phyloP scores from a whole-genome alignment of 208 protist genomes.

The Histomonas meleagridis region DNA sequence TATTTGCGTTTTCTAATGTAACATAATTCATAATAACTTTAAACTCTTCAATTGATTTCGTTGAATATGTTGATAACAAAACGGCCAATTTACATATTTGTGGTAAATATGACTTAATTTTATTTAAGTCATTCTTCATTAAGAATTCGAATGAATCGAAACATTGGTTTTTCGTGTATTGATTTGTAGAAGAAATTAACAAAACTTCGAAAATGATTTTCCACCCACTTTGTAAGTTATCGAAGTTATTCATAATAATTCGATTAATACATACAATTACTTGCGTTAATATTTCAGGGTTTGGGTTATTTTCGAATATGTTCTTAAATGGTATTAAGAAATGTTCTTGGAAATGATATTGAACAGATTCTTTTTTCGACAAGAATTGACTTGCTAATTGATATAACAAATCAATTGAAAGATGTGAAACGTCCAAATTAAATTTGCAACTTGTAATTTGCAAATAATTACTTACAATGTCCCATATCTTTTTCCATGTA shows the following conservation, averaged over 20 bases:
- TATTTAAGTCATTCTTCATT: no score
- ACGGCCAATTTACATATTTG: no score
- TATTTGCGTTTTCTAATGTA: no score
- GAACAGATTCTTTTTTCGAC: background rate
- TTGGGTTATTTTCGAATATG: background rate
- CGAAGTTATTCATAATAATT: background rate
- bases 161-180: no score
- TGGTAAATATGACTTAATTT: no score
- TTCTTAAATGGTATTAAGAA: background rate
- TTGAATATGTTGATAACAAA: no score
- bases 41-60: no score
- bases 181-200: background rate
- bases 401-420: background rate
- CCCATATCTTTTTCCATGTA: background rate
- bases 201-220: background rate
- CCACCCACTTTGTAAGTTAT: background rate
- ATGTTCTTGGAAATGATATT: background rate
- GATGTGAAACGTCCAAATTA: background rate
- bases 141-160: no score
- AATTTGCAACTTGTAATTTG: no score
- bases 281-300: background rate
- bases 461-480: background rate
- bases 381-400: background rate
- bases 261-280: background rate
- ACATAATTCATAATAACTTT: no score